Percentiles rank a stretch among this genome's conserved stretches.
These are phyloP conservation scores for Tuber melanosporum DNA, from an alignment of 495 filamentous ascomycete species.

Conservation along the genomic window DNA sequence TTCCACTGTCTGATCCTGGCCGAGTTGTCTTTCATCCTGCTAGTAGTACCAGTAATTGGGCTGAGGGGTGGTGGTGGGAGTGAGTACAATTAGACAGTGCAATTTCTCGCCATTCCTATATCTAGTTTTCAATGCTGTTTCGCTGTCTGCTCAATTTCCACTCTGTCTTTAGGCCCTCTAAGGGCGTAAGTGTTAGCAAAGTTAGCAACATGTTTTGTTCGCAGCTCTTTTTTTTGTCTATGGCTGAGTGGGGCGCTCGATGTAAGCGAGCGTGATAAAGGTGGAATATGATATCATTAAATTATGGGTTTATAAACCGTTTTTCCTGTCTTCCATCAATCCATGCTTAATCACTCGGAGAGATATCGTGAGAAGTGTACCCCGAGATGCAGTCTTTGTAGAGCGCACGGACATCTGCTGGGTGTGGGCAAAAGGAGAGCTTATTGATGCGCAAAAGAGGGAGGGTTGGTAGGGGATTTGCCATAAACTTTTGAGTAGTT, in stretches of 20 bases:
- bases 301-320: not conserved
- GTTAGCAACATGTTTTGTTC: not conserved
- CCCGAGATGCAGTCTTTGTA: not conserved
- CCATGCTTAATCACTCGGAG: not conserved
- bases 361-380: not conserved
- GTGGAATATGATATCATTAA: not conserved
- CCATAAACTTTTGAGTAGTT: not conserved
- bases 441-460: not conserved
- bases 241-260: not conserved
- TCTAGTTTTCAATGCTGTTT: constrained; percentile 15
- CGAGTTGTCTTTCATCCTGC: constrained; percentile 19
- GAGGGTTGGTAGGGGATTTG: not conserved
- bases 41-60: constrained; percentile 27
- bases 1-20: constrained; percentile 10
- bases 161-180: not conserved
- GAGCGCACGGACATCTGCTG: not conserved
- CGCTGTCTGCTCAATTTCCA: not conserved
- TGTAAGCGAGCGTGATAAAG: not conserved
- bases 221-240: not conserved
- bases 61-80: constrained; percentile 28
- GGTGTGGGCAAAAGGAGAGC: not conserved
- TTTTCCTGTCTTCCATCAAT: not conserved
- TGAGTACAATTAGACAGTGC: constrained; percentile 18
- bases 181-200: not conserved
- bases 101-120: constrained; percentile 15